Evolutionary conservation across 768 basidiomycete species (phyloP).

Genomic region (Mycena chlorophos): DNA sequence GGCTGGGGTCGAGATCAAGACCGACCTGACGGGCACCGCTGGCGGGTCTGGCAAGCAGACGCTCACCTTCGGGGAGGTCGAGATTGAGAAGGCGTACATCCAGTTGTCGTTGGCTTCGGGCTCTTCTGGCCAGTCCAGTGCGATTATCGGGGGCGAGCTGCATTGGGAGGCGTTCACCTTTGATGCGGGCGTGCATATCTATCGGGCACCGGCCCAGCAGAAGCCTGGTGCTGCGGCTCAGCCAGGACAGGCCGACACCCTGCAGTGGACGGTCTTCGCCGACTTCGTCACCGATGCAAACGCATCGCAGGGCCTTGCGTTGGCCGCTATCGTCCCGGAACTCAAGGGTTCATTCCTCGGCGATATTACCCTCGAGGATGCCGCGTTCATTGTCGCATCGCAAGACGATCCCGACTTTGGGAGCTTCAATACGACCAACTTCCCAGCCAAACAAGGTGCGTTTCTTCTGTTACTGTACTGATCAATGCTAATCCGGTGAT

Average conservation of each 20-base stretch:
- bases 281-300: neutral
- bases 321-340: neutral
- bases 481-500: neutral
- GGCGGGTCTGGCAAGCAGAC: neutral
- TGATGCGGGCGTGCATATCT: conserved; percentile 5
- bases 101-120: neutral
- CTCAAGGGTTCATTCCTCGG: conserved; percentile 8
- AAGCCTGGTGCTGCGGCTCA: too few relatives aligned
- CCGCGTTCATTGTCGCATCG: conserved; percentile 5
- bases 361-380: neutral
- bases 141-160: conserved; percentile 5
- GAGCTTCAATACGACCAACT: neutral
- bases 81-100: conserved; percentile 1
- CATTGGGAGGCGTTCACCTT: conserved; percentile 1
- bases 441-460: conserved; percentile 3
- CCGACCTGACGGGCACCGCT: neutral
- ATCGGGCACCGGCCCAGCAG: neutral
- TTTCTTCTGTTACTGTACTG: neutral
- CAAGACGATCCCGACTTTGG: conserved; percentile 6
- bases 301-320: neutral
- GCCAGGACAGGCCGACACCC: neutral
- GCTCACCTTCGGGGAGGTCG: neutral
- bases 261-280: conserved; percentile 7
- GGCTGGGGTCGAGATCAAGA: neutral
- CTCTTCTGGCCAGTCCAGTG: neutral